Base-by-base conservation (phyloP, 2,329 filamentous ascomycete genomes). In the Calonectria pauciramosa region DNA sequence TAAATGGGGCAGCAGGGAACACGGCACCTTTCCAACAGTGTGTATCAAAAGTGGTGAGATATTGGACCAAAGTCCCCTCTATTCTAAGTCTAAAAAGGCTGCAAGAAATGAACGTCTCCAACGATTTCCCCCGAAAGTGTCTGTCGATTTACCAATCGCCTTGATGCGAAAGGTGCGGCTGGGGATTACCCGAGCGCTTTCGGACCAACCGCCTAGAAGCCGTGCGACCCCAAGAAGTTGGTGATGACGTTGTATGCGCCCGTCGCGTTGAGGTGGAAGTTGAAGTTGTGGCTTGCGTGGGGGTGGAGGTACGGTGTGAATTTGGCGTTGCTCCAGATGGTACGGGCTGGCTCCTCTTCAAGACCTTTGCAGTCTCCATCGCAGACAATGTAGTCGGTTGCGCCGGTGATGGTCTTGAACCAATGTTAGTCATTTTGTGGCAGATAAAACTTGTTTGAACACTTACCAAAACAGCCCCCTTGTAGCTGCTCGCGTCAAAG, bases 301-400 rank as follows among this genome's bases (percentile, higher is more conserved):
- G 76, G 73, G 70, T 77, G 76, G 13, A 78, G 63, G 47, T 78
- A 77, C 7, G 73, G 70, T 14, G 59, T 67, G 38, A 75, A 71
- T 47, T 78, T 72, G 63, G 76, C 75, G 38, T 75, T 77, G 18
- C 63, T 68, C 72, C 72, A 80, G 34, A 80, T 73, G 41, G 75
- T 74, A 20, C 73, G 67, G 16, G 78, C 76, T 8, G 78, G 79
- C 67, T 79, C 76, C 20, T 80, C 80, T 56, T 81, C 81, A 54
- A 82, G 79, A 63, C 75, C 74, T 26, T 72, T 70, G 52, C 82
- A 82, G 47, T 82, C 80, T 49, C 71, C 78, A 26, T 82, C 80
- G 10, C 79, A 78, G 52, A 82, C 76, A n/a, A 80, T 68, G 59
- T 80, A 82, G 64, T 80, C 75, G 0, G 64, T 75, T 49, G 77